Evolutionary conservation across 345 rosid genomes (phyloP).

Genomic region (Lumnitzera littorea): DNA sequence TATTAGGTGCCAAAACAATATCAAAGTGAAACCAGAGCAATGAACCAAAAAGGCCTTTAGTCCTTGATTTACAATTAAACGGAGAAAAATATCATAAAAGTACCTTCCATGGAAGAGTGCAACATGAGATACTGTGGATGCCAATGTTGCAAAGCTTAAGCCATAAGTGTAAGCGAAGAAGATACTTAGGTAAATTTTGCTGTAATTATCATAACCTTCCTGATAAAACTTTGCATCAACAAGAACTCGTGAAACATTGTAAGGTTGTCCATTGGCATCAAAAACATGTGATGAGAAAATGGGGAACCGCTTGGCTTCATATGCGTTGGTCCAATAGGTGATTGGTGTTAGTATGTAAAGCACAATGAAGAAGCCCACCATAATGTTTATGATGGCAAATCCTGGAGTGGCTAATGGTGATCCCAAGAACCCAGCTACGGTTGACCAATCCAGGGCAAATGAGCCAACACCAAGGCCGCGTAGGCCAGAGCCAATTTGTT

Average conservation of each 20-base stretch:
- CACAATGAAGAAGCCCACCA: slow-evolving; percentile 17
- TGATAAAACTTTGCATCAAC: slow-evolving; percentile 20
- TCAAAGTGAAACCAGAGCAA: too few species aligned
- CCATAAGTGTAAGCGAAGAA: slow-evolving; percentile 28
- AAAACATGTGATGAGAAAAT: slow-evolving; percentile 32
- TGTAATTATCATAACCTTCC: slow-evolving; percentile 28
- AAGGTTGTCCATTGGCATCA: slow-evolving; percentile 19
- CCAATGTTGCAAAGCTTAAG: slow-evolving; percentile 28
- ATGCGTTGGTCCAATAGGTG: slow-evolving; percentile 31
- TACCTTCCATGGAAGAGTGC: slow-evolving; percentile 38
- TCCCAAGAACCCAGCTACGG: slow-evolving; percentile 26
- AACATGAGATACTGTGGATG: slow-evolving; percentile 33
- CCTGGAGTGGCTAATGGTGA: slow-evolving; percentile 34
- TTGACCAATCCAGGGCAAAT: slow-evolving; percentile 34
- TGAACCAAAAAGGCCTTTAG: not conserved
- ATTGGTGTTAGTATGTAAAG: slow-evolving; percentile 22
- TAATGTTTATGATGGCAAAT: slow-evolving; percentile 24
- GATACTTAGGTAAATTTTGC: slow-evolving; percentile 33
- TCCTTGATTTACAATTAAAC: not conserved
- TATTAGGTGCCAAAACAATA: too few species aligned
- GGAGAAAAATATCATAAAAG: not conserved
- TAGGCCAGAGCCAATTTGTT: slow-evolving; percentile 35
- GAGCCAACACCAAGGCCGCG: slow-evolving; percentile 36
- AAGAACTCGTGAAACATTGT: slow-evolving; percentile 22
- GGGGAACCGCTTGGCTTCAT: slow-evolving; percentile 40